Base-by-base conservation (phyloP, 148 eudicot species). In the Diospyros kaki region DNA sequence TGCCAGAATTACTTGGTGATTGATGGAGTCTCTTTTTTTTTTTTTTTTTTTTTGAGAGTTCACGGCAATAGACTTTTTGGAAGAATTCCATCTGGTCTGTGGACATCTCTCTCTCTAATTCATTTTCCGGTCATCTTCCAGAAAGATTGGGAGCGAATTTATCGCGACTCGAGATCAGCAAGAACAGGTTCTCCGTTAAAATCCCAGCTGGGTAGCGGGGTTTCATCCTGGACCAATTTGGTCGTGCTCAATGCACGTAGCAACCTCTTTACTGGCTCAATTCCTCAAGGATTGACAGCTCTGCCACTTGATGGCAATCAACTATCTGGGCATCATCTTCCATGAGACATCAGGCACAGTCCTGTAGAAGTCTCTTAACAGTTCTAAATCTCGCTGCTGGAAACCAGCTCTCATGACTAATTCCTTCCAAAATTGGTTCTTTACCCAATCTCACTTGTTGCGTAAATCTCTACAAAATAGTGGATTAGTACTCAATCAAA, bases 201-300 rank as follows among this genome's bases (percentile, higher is more conserved):
- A 83, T 83, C 68, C 83, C 83, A 5, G 67, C 55, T 28, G 28
- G 28, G 28, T 28, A 28, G 28, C 8, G 74, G 72, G 42, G 43
- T 83, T 15, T 83, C 81, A 56, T 83, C 86, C 48, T 83, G 83
- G 83, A 69, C 43, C 40, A 70, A 51, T 48, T 55, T 83, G 58
- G 43, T 6, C 18, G 74, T 15, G 43, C 71, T 83, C 28, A 67
- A 59, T 18, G 86, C 77, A 53, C 77, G 83, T 17, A 77, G 80
- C 53, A 83, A 83, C 62, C 62, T 11, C 4, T 72, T 83, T 2
- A 68, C 28, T 15, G 86, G 86, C 46, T 15, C 38, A 17, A 75
- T 83, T 70, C 86, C 86, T 12, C 71, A 67, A 75, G 81, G 74
- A n/a, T 61, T 83, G 59, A 83, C 86, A 53, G 77, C 74, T 10